Evolutionary conservation across 257 asterid genomes (phyloP).

Genomic region (Solanum medicagineum): DNA sequence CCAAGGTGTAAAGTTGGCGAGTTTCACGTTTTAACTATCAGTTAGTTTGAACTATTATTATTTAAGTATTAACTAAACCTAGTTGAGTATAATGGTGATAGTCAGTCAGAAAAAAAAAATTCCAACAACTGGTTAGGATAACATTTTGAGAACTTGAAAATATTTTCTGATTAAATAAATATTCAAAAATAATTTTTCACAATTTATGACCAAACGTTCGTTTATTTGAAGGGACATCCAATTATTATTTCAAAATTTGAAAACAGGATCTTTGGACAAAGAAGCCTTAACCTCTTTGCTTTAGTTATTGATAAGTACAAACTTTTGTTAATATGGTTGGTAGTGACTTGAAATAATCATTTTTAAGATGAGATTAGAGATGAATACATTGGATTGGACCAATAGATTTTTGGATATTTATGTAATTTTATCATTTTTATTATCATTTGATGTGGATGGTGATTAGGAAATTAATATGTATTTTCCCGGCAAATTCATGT

Average conservation of each 20-base stretch:
- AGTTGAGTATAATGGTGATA: not conserved
- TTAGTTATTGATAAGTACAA: not conserved
- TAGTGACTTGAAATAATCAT: not conserved
- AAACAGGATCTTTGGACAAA: not conserved
- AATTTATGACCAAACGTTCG: too few relatives aligned
- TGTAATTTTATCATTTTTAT: not conserved
- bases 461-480: not conserved
- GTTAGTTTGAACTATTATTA: not conserved
- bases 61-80: not conserved
- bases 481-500: not conserved
- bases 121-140: too few relatives aligned
- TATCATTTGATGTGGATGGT: not conserved
- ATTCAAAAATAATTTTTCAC: too few relatives aligned
- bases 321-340: not conserved
- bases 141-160: too few relatives aligned
- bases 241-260: too few relatives aligned
- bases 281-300: not conserved
- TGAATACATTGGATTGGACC: not conserved
- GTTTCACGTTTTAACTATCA: not conserved
- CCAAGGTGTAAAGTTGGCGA: not conserved
- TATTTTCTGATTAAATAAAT: too few relatives aligned
- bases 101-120: not conserved
- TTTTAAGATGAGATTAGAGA: not conserved
- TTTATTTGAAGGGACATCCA: too few relatives aligned
- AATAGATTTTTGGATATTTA: not conserved